Evolutionary conservation across 2,329 filamentous ascomycete species (phyloP), one percentile per base, ranked within the genome.

Genomic region (Zopfia rhizophila): DNA sequence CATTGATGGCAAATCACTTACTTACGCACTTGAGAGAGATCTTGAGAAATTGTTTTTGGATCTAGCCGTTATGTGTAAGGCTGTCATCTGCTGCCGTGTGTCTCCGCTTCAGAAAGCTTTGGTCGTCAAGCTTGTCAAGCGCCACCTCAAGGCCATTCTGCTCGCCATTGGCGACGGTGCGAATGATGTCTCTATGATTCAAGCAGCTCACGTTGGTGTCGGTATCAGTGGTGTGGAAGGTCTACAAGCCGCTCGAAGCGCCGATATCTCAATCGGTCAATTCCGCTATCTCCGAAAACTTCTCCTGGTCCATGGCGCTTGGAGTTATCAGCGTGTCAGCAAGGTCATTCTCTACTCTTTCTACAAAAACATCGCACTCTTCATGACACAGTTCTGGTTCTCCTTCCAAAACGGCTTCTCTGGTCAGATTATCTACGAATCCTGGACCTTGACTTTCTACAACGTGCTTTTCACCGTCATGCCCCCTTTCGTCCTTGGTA

Each of bases 131-230:
- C 84, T 97, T 56, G 94, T 99, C 66, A 99, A 97, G 75, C 90
- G 91, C 58, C 90, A 96, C 70, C 84, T 94, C 58, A 90, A 97
- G 68, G 85, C 91, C 10, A 91, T 99, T 58, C 85, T 97, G 40
- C 84, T 99, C 38, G 94, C 94, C 38, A 97, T 99, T 69, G 94
- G 94, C 58, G 94, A 99, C 64, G 94, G 94, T 56, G 94, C 94
- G 33, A 99, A 99, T 74, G 94, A 99, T 66, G 94, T 99, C n/a
- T 97, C 93, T 13, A 99, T 99, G 94, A 99, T 99, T 43, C 94
- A 99, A 77, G 94, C 94, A 8, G 94, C 94, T 10, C 94, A 99
- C 69, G 96, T 99, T 56, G 94, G 94, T 55, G 90, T 99, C 31
- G 94, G 94, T 73, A 99, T 99, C 72, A 96, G 91, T 66, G 94